A percentile compares a stretch with the other conserved stretches of the same genome.
phyloP scores from a whole-genome alignment of 768 basidiomycete genomes.

The Gyrodon lividus region DNA sequence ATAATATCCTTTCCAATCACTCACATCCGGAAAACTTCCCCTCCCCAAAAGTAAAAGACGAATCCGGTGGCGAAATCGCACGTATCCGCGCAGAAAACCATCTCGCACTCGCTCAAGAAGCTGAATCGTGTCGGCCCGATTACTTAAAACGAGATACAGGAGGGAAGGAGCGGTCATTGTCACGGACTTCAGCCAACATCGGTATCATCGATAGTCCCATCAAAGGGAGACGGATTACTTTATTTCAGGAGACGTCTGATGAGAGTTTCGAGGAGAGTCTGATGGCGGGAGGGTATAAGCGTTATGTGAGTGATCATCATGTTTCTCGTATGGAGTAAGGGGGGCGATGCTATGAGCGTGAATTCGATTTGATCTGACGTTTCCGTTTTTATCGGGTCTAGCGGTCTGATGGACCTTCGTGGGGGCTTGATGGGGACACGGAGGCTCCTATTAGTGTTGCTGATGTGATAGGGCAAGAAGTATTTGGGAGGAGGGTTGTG shows the following conservation, averaged over 20 bases:
- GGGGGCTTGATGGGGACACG: constrained; percentile 18
- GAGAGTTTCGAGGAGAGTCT: constrained; percentile 84
- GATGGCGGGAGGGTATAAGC: constrained; percentile 79
- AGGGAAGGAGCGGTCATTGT: constrained; percentile 12
- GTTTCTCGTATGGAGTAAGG: not conserved
- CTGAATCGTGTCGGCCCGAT: constrained; percentile 67
- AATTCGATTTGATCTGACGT: constrained; percentile 13
- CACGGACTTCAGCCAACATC: constrained; percentile 34
- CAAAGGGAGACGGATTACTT: constrained; percentile 68
- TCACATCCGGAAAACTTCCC: not conserved
- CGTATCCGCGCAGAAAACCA: constrained; percentile 58
- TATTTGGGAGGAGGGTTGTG: constrained; percentile 3
- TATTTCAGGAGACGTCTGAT: constrained; percentile 81
- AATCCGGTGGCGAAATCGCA: constrained; percentile 55
- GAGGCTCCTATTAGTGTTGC: constrained; percentile 14
- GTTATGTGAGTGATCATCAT: constrained; percentile 56
- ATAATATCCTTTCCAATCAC: not conserved
- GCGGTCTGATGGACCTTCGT: constrained; percentile 24
- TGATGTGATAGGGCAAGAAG: constrained; percentile 14
- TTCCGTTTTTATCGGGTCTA: constrained; percentile 9
- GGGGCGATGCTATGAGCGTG: not conserved
- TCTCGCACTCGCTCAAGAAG: constrained; percentile 47
- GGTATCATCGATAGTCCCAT: constrained; percentile 69
- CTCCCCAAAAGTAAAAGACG: constrained; percentile 12
- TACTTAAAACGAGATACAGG: constrained; percentile 54